Evolutionary conservation across 805 yeast species (phyloP).

Genomic region (Scheffersomyces coipomensis): DNA sequence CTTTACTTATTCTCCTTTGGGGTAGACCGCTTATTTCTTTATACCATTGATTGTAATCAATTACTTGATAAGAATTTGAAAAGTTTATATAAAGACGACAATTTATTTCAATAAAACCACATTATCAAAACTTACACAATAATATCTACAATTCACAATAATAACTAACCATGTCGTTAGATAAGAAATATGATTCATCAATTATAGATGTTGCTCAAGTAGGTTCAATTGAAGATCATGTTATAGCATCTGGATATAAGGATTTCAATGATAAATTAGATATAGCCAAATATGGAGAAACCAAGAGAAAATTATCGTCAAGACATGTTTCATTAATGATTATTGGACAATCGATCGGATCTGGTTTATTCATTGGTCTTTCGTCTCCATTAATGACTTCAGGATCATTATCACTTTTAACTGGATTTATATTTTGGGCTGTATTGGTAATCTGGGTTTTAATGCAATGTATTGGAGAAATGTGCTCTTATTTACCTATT

Average conservation of each 20-base stretch:
- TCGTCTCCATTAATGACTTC: slow-evolving; percentile 27
- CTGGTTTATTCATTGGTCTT: slow-evolving; percentile 34
- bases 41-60: too few relatives aligned
- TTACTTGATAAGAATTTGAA: too few relatives aligned
- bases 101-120: too few relatives aligned
- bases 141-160: too few relatives aligned
- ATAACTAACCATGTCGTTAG: neutral
- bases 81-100: too few relatives aligned
- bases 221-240: neutral
- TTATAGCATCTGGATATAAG: slow-evolving; percentile 7
- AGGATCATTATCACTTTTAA: slow-evolving; percentile 33
- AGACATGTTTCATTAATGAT: slow-evolving; percentile 35
- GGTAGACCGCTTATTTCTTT: too few relatives aligned
- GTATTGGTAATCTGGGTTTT: slow-evolving; percentile 31
- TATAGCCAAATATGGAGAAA: slow-evolving; percentile 25
- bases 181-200: neutral
- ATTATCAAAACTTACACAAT: too few relatives aligned
- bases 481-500: slow-evolving; percentile 36
- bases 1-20: too few relatives aligned
- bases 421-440: slow-evolving; percentile 30
- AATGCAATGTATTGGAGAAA: slow-evolving; percentile 37
- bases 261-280: slow-evolving; percentile 29
- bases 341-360: slow-evolving; percentile 35
- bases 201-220: neutral
- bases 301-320: slow-evolving; percentile 24